Evolutionary conservation across 2,329 filamentous ascomycete species (phyloP).

Genomic region (Hymenoscyphus fructigenus): DNA sequence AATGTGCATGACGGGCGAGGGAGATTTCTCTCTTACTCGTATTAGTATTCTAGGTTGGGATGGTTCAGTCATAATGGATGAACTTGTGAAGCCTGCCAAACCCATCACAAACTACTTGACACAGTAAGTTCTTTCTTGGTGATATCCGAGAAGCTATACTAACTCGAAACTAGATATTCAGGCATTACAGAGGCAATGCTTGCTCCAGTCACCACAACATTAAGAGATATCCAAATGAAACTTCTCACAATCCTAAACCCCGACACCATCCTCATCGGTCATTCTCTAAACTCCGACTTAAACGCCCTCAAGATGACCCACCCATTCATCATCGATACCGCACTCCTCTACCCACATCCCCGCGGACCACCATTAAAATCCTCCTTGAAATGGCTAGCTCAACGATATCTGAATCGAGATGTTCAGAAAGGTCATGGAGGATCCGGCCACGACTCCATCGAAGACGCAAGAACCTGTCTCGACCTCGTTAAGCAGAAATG

Average conservation of each 20-base stretch:
- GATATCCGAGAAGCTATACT: slow-evolving; percentile 21
- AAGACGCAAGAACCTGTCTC: slow-evolving; percentile 87
- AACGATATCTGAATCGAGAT: slow-evolving; percentile 81
- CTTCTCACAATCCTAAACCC: slow-evolving; percentile 72
- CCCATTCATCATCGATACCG: slow-evolving; percentile 91
- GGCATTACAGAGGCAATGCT: slow-evolving; percentile 90
- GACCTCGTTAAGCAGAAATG: slow-evolving; percentile 95
- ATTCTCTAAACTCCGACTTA: slow-evolving; percentile 81
- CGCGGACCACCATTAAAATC: slow-evolving; percentile 87
- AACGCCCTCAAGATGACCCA: slow-evolving; percentile 83
- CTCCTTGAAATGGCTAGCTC: slow-evolving; percentile 82
- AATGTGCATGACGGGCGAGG: slow-evolving; percentile 88
- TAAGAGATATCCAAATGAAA: slow-evolving; percentile 77
- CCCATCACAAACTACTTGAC: slow-evolving; percentile 94
- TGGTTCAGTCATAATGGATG: slow-evolving; percentile 77
- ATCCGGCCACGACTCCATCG: slow-evolving; percentile 74
- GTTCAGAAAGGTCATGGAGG: slow-evolving; percentile 77
- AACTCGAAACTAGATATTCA: slow-evolving; percentile 57
- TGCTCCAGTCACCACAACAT: slow-evolving; percentile 76
- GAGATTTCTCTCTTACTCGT: slow-evolving; percentile 79
- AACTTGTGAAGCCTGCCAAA: slow-evolving; percentile 85
- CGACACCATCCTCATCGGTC: slow-evolving; percentile 72
- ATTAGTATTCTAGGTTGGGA: slow-evolving; percentile 88
- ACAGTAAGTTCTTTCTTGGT: slow-evolving; percentile 41
- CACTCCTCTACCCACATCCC: slow-evolving; percentile 85